Evolutionary conservation across 306 rosid species (phyloP).

Genomic region (Nissolia schottii): DNA sequence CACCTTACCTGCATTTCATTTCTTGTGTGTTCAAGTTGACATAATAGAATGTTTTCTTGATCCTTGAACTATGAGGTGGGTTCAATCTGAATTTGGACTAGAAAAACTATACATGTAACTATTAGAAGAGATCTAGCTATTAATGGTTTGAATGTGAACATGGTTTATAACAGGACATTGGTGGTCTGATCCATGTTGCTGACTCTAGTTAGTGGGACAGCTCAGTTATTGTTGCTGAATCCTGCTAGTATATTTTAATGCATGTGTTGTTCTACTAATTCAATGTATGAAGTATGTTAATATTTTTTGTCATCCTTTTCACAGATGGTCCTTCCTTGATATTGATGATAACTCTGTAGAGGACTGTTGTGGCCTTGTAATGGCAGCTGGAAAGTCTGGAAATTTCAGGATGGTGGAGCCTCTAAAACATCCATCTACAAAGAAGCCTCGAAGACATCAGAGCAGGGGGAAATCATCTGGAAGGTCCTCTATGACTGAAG

Average conservation of each 20-base stretch:
- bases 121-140: no score
- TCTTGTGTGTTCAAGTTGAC: neutral
- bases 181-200: no score
- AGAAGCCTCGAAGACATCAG: constrained; percentile 59
- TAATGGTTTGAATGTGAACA: no score
- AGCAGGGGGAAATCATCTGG: constrained; percentile 48
- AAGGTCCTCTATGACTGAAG: constrained; percentile 41
- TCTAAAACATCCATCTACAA: constrained; percentile 55
- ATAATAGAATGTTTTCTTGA: neutral
- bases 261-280: neutral
- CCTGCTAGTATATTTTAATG: neutral
- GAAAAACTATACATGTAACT: neutral
- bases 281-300: constrained; percentile 2
- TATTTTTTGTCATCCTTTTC: constrained; percentile 18
- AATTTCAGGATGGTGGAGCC: constrained; percentile 54
- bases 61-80: constrained; percentile 16
- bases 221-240: neutral
- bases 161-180: no score
- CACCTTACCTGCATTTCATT: neutral
- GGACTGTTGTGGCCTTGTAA: constrained; percentile 58
- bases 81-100: constrained; percentile 36
- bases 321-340: constrained; percentile 65
- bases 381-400: constrained; percentile 63
- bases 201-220: no score
- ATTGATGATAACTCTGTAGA: constrained; percentile 58